These are phyloP conservation scores for Plasmodium blacklocki DNA, from an alignment of 169 alveolate species.

Conservation along the genomic window DNA sequence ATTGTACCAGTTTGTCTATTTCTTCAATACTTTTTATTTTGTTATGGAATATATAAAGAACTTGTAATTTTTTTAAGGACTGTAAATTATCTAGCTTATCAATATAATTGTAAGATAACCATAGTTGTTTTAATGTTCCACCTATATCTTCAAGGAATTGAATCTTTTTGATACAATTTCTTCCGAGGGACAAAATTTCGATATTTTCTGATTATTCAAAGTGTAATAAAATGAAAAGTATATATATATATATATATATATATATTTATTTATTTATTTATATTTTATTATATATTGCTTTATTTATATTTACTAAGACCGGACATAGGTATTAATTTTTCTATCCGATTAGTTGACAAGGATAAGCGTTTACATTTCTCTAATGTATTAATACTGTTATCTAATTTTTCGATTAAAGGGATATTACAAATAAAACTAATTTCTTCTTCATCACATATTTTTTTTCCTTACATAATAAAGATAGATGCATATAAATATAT, in stretches of 20 bases:
- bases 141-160: slow-evolving; percentile 59
- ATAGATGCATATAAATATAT: not conserved
- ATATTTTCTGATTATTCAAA: slow-evolving; percentile 29
- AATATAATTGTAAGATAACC: slow-evolving; percentile 57
- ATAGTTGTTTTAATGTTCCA: slow-evolving; percentile 47
- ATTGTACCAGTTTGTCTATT: slow-evolving; percentile 38
- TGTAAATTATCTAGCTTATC: slow-evolving; percentile 60
- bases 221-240: not conserved
- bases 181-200: slow-evolving; percentile 50
- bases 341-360: slow-evolving; percentile 54
- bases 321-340: slow-evolving; percentile 48
- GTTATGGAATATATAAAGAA: slow-evolving; percentile 57
- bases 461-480: slow-evolving; percentile 20
- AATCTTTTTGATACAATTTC: slow-evolving; percentile 55
- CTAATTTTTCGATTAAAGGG: slow-evolving; percentile 44
- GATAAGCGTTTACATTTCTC: slow-evolving; percentile 63
- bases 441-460: slow-evolving; percentile 63
- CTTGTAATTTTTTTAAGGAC: slow-evolving; percentile 50
- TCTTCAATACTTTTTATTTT: slow-evolving; percentile 55
- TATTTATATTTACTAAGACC: slow-evolving; percentile 28
- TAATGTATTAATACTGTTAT: slow-evolving; percentile 40
- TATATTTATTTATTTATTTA: not conserved
- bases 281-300: not conserved
- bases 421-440: slow-evolving; percentile 59
- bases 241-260: not conserved